phyloP scores from a whole-genome alignment of 768 basidiomycete genomes.

The Naganishia antarctica region DNA sequence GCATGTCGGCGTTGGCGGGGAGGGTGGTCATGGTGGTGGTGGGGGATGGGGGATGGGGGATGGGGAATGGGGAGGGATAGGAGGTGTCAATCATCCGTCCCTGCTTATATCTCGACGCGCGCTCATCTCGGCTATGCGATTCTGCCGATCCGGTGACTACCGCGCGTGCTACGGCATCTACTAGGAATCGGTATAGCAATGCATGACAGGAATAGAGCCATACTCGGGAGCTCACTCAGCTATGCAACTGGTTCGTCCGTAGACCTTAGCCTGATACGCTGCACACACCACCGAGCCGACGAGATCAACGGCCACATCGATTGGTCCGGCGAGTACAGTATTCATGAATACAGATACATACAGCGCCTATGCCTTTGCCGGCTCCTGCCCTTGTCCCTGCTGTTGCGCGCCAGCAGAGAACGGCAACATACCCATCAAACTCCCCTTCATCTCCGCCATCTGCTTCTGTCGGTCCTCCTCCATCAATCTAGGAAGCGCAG shows the following conservation, averaged over 20 bases:
- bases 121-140: too few relatives aligned
- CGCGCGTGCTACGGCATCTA: too few relatives aligned
- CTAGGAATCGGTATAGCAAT: too few relatives aligned
- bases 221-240: too few relatives aligned
- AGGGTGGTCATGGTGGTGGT: constrained; percentile 3
- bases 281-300: too few relatives aligned
- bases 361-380: neutral
- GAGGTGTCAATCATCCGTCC: neutral
- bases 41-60: neutral
- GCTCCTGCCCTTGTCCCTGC: neutral
- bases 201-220: too few relatives aligned
- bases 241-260: too few relatives aligned
- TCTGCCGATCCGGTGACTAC: too few relatives aligned
- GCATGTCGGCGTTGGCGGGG: constrained; percentile 19
- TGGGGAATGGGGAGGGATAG: neutral
- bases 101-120: neutral
- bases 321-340: too few relatives aligned
- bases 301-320: too few relatives aligned
- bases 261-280: too few relatives aligned
- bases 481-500: constrained; percentile 36
- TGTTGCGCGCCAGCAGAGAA: neutral
- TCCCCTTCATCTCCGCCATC: constrained; percentile 48
- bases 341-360: too few relatives aligned
- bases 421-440: constrained; percentile 33
- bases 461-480: constrained; percentile 49